A percentile compares a stretch with the other conserved stretches of the same genome.
phyloP scores from a whole-genome alignment of 371 early-diverging fungal species.

The Mortierella sp. region DNA sequence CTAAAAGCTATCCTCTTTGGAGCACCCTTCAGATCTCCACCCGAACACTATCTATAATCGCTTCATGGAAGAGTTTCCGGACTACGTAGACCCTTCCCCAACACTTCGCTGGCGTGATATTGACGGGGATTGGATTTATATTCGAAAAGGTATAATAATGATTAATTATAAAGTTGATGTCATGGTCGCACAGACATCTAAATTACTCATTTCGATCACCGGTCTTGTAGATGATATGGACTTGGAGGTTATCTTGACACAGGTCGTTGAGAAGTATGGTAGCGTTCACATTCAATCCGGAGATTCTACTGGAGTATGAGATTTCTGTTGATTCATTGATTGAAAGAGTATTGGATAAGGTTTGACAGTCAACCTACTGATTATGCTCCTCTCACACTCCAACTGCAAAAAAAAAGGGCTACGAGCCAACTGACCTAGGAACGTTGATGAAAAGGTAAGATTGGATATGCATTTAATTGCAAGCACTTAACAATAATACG shows the following conservation, averaged over 20 bases:
- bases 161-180: background rate
- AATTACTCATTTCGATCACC: background rate
- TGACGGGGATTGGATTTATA: conserved; percentile 48
- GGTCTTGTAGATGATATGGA: conserved; percentile 26
- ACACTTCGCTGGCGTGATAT: conserved; percentile 36
- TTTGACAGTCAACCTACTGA: background rate
- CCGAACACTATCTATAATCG: conserved; percentile 33
- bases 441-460: conserved; percentile 34
- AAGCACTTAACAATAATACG: background rate
- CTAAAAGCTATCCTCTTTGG: background rate
- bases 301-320: conserved; percentile 27
- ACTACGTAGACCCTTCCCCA: conserved; percentile 10
- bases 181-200: background rate
- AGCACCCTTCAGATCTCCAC: conserved; percentile 17
- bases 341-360: no score
- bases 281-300: conserved; percentile 41
- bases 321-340: background rate
- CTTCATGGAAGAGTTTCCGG: conserved; percentile 37
- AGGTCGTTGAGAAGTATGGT: conserved; percentile 15
- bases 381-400: background rate
- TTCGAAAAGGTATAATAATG: conserved; percentile 25
- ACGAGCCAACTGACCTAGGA: conserved; percentile 33
- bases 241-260: conserved; percentile 23
- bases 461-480: background rate
- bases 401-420: conserved; percentile 12